phyloP scores from a whole-genome alignment of 129 eudicot species.

The Heracleum sosnowskyi region DNA sequence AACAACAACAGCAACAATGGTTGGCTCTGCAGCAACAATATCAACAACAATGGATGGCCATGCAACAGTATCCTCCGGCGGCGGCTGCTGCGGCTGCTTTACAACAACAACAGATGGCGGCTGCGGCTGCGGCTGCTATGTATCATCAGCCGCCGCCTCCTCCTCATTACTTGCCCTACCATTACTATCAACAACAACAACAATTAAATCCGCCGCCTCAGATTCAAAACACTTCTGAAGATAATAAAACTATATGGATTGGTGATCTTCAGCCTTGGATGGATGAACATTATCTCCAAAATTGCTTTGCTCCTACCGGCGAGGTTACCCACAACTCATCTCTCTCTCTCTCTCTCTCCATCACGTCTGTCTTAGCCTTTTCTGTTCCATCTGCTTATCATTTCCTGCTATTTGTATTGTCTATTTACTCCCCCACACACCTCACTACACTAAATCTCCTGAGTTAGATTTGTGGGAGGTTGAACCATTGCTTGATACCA shows the following conservation, averaged over 20 bases:
- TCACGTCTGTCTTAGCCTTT: too few species aligned
- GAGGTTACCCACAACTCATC: neutral
- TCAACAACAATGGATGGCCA: conserved; percentile 11
- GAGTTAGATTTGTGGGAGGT: too few species aligned
- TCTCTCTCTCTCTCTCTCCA: too few species aligned
- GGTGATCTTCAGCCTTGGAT: conserved; percentile 9
- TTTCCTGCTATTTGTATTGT: too few species aligned
- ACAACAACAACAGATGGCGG: neutral
- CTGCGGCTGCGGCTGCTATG: too few species aligned
- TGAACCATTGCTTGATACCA: too few species aligned
- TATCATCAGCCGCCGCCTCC: conserved; percentile 3
- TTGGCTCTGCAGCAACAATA: conserved; percentile 11
- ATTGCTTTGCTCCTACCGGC: conserved; percentile 7
- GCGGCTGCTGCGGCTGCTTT: neutral
- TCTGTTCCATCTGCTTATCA: too few species aligned
- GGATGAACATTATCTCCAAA: conserved; percentile 9
- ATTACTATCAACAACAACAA: neutral
- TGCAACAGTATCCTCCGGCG: conserved; percentile 12
- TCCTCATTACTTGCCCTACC: conserved; percentile 8
- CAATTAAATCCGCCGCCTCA: neutral
- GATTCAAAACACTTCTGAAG: neutral
- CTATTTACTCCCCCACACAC: too few species aligned
- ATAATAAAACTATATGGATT: conserved; percentile 6
- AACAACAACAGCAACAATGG: conserved; percentile 9
- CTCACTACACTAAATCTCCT: too few species aligned